Percentiles rank a stretch among this genome's conserved stretches.
These are phyloP conservation scores for Blastobotrys peoriensis DNA, from an alignment of 805 yeast genomes.

Conservation along the genomic window DNA sequence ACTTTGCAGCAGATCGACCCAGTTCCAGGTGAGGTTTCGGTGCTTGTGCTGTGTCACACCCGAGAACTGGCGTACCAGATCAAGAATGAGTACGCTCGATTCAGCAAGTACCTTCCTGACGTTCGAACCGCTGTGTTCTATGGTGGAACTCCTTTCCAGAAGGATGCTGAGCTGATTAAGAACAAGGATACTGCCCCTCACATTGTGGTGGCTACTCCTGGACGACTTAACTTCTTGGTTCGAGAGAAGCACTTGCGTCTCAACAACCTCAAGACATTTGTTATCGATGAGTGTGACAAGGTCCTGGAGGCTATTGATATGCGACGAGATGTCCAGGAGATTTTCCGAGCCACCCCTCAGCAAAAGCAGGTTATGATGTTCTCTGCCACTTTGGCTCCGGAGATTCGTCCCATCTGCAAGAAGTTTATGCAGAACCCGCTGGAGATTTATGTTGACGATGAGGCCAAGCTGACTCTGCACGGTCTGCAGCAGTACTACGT, in stretches of 20 bases:
- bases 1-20: slow-evolving; percentile 97
- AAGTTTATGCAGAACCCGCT: slow-evolving; percentile 97
- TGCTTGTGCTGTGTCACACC: slow-evolving; percentile 93
- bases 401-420: slow-evolving; percentile 93
- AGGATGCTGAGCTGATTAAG: slow-evolving; percentile 82
- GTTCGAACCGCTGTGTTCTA: slow-evolving; percentile 94
- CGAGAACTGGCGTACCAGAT: slow-evolving; percentile 98
- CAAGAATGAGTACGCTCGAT: slow-evolving; percentile 93
- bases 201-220: slow-evolving; percentile 96
- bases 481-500: slow-evolving; percentile 96
- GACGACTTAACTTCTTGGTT: slow-evolving; percentile 90
- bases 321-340: slow-evolving; percentile 98
- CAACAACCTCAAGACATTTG: slow-evolving; percentile 86
- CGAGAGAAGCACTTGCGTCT: slow-evolving; percentile 85
- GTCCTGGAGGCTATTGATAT: slow-evolving; percentile 85
- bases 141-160: slow-evolving; percentile 86
- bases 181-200: slow-evolving; percentile 94
- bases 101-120: slow-evolving; percentile 97
- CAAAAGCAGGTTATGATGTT: slow-evolving; percentile 99
- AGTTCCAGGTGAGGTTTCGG: slow-evolving; percentile 92
- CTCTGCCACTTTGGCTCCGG: slow-evolving; percentile 91
- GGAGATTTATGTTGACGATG: slow-evolving; percentile 96
- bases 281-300: slow-evolving; percentile 97
- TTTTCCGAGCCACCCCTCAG: slow-evolving; percentile 95
- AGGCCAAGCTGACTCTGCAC: slow-evolving; percentile 92